phyloP scores from a whole-genome alignment of 148 eudicot species.

The Agrostemma githago region DNA sequence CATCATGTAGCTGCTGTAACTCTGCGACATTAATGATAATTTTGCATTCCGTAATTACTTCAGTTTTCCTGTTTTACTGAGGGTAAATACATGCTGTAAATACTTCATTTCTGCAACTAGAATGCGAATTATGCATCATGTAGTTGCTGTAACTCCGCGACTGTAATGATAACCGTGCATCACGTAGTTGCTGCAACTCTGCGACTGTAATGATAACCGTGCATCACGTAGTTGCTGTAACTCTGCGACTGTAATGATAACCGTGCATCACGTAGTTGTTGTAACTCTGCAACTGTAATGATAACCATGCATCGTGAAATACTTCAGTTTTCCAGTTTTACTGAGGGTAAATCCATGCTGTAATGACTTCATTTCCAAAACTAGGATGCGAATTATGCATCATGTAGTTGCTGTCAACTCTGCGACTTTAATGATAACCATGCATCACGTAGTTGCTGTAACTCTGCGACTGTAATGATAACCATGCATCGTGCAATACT shows the following conservation, averaged over 20 bases:
- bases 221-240: background rate
- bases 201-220: too few relatives aligned
- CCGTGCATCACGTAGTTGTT: background rate
- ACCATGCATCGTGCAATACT: background rate
- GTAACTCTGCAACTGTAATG: background rate
- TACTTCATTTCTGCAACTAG: too few relatives aligned
- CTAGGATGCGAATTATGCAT: background rate
- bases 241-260: constrained; percentile 3
- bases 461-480: too few relatives aligned
- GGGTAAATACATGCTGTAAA: too few relatives aligned
- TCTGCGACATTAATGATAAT: background rate
- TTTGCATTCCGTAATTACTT: too few relatives aligned
- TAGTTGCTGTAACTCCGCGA: too few relatives aligned
- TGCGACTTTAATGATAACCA: background rate
- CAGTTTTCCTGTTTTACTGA: too few relatives aligned
- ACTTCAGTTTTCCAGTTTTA: background rate
- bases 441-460: background rate
- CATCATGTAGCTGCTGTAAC: background rate
- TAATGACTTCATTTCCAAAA: background rate
- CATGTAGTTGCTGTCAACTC: background rate
- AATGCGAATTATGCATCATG: too few relatives aligned
- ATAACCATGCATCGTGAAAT: background rate
- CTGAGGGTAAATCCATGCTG: background rate
- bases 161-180: too few relatives aligned
- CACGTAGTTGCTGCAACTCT: too few relatives aligned